Conservation (phyloP, 768 basidiomycete species). For the Boletus reticulatus region DNA sequence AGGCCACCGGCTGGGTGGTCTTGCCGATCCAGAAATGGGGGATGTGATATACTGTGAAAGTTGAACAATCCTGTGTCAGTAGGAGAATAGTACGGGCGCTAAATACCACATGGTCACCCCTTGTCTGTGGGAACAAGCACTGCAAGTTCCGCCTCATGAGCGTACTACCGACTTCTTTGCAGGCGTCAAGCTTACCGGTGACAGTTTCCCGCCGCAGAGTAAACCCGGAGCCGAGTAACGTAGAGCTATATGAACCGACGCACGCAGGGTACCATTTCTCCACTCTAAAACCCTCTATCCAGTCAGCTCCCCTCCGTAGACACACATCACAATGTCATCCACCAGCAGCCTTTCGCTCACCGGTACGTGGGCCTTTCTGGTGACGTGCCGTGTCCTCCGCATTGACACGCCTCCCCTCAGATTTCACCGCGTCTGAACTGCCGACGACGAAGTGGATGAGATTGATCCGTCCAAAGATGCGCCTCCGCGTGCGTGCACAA, state of each 20-base stretch:
- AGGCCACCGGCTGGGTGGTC: too few species aligned
- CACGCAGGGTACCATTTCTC: neutral
- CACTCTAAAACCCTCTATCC: neutral
- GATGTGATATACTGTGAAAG: too few species aligned
- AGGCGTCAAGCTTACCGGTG: neutral
- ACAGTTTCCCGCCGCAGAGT: neutral
- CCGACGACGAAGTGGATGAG: constrained; percentile 20
- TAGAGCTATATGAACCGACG: constrained; percentile 2
- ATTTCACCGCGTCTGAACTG: constrained; percentile 24
- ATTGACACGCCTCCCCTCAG: neutral
- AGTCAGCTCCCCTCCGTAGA: neutral
- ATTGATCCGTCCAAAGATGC: constrained; percentile 21
- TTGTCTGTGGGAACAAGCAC: constrained; percentile 3
- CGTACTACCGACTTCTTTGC: neutral
- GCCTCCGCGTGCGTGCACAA: constrained; percentile 16
- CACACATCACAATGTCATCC: constrained; percentile 6
- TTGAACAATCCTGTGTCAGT: neutral
- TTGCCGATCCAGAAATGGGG: too few species aligned
- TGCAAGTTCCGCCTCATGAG: neutral
- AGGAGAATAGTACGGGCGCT: neutral
- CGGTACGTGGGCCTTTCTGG: constrained; percentile 12
- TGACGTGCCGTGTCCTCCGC: too few species aligned
- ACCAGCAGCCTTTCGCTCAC: constrained; percentile 13
- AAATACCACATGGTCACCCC: neutral
- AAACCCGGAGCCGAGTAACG: constrained; percentile 15